phyloP scores from a whole-genome alignment of 305 asterid genomes.

The Plantago lanceolata region DNA sequence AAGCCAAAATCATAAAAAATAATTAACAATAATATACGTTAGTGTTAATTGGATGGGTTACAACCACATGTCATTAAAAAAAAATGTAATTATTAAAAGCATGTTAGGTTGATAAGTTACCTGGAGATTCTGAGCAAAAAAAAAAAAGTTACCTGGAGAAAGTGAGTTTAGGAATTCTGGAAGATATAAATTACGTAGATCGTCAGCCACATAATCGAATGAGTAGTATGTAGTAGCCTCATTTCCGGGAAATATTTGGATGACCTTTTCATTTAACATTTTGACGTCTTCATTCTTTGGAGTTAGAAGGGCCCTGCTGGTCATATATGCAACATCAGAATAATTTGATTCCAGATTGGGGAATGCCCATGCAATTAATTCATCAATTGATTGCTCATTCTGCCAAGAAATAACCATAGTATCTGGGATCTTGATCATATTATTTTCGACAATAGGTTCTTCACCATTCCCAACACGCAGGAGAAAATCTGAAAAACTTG shows the following conservation, averaged over 20 bases:
- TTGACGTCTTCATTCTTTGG: not conserved
- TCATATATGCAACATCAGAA: not conserved
- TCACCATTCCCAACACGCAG: too few species aligned
- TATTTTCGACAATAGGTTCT: too few species aligned
- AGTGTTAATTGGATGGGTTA: too few species aligned
- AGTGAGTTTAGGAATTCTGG: slow-evolving; percentile 4
- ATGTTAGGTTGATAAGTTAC: too few species aligned
- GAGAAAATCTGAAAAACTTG: too few species aligned
- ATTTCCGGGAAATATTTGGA: not conserved
- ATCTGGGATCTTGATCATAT: too few species aligned
- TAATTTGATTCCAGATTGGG: not conserved
- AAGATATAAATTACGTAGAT: not conserved
- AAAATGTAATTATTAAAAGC: too few species aligned
- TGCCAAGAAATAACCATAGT: not conserved
- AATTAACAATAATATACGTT: too few species aligned
- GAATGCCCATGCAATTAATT: not conserved
- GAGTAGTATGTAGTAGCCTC: not conserved
- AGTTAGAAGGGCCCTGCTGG: not conserved
- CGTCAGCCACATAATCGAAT: not conserved
- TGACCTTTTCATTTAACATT: not conserved
- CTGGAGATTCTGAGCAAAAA: too few species aligned
- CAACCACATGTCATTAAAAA: too few species aligned
- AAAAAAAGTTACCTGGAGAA: slow-evolving; percentile 2
- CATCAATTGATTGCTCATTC: not conserved
- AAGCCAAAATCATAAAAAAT: too few species aligned